Evolutionary conservation across 768 basidiomycete genomes (phyloP).

Genomic region (Psilocybe sp.): DNA sequence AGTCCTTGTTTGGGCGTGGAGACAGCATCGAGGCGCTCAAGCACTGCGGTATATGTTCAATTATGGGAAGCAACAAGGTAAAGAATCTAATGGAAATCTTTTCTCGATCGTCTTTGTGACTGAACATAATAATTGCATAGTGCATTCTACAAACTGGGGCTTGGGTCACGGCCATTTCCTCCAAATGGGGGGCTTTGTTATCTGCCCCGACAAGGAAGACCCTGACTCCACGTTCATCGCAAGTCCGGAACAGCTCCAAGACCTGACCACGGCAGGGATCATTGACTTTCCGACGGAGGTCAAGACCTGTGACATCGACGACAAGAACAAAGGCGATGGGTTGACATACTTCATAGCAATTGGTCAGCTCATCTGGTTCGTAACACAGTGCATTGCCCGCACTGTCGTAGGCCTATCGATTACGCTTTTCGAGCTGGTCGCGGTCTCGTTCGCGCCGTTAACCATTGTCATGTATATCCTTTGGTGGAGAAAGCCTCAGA

Average conservation of each 20-base stretch:
- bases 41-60: neutral
- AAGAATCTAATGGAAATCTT: too few relatives aligned
- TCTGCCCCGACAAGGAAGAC: neutral
- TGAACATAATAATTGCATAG: too few relatives aligned
- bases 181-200: constrained; percentile 4
- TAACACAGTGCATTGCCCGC: constrained; percentile 22
- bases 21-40: neutral
- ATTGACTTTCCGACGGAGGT: too few relatives aligned
- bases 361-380: constrained; percentile 29
- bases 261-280: too few relatives aligned
- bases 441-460: constrained; percentile 26
- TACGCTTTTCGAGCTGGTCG: constrained; percentile 30
- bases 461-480: constrained; percentile 23
- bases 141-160: neutral
- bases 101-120: too few relatives aligned
- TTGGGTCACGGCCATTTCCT: neutral
- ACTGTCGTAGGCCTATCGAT: constrained; percentile 16
- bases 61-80: too few relatives aligned
- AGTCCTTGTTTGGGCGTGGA: neutral
- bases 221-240: too few relatives aligned
- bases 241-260: neutral
- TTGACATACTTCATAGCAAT: constrained; percentile 27
- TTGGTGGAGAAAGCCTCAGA: constrained; percentile 35
- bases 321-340: constrained; percentile 23
- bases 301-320: neutral